A percentile compares a stretch with the other conserved stretches of the same genome.
phyloP scores from a whole-genome alignment of 768 basidiomycete species.

The Holtermanniella nyarrowii region DNA sequence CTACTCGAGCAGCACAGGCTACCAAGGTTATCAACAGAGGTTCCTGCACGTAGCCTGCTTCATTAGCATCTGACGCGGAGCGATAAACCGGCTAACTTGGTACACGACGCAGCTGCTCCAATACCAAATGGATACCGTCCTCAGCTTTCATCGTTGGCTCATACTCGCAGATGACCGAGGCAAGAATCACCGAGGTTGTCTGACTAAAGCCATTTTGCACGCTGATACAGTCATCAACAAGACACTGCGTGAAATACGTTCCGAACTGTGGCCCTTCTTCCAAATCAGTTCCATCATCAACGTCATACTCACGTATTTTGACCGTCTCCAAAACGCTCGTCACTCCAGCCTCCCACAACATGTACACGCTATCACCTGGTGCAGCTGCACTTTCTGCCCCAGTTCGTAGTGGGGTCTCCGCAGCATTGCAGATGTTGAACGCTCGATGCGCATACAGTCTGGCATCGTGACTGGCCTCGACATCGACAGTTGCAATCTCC shows the following conservation, averaged over 20 bases:
- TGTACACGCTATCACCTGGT: neutral
- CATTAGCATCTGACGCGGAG: neutral
- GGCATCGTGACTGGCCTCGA: slow-evolving; percentile 2
- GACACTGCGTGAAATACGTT: neutral
- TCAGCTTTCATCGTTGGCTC: neutral
- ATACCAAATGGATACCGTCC: neutral
- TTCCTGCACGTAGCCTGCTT: slow-evolving; percentile 5
- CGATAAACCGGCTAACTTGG: neutral
- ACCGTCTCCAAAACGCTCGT: neutral
- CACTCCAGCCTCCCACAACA: slow-evolving; percentile 8
- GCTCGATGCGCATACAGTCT: neutral
- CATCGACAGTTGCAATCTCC: slow-evolving; percentile 5
- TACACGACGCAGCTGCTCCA: neutral
- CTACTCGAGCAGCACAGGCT: too few relatives aligned
- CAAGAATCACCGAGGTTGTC: slow-evolving; percentile 3
- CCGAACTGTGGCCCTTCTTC: neutral
- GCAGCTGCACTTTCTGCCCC: neutral
- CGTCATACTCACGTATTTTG: neutral
- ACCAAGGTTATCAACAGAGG: slow-evolving; percentile 7
- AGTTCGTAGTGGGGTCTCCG: neutral
- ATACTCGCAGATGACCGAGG: slow-evolving; percentile 8
- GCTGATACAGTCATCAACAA: too few relatives aligned
- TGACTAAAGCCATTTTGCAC: neutral
- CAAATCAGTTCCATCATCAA: neutral
- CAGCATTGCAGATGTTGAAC: neutral